phyloP scores from a whole-genome alignment of 140 eudicot genomes.

The Ambrosia hybrid region DNA sequence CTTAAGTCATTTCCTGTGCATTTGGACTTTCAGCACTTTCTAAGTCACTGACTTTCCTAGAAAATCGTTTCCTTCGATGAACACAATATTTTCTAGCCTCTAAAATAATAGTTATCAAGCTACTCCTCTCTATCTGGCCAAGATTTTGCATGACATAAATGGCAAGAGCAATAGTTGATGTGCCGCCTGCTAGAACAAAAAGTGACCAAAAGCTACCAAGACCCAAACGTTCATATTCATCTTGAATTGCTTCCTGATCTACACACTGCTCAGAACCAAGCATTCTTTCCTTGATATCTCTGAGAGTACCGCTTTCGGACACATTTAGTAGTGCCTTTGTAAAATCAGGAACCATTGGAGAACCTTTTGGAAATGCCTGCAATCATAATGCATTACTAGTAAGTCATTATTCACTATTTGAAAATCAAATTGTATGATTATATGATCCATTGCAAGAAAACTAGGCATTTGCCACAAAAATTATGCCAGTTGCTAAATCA shows the following conservation, averaged over 20 bases:
- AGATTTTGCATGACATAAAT: slow-evolving; percentile 23
- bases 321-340: slow-evolving; percentile 41
- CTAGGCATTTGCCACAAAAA: too few relatives aligned
- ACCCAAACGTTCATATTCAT: slow-evolving; percentile 37
- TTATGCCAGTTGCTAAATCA: too few relatives aligned
- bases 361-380: slow-evolving; percentile 48
- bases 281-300: slow-evolving; percentile 30
- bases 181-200: slow-evolving; percentile 40
- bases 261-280: slow-evolving; percentile 33
- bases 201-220: slow-evolving; percentile 45
- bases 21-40: slow-evolving; percentile 17
- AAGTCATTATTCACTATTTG: slow-evolving; percentile 1
- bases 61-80: slow-evolving; percentile 19
- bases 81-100: slow-evolving; percentile 16
- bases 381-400: background rate
- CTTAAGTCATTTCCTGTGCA: background rate
- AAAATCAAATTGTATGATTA: background rate
- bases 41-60: slow-evolving; percentile 23
- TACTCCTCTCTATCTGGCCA: background rate
- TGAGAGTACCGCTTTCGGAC: slow-evolving; percentile 38
- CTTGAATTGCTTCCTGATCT: slow-evolving; percentile 5
- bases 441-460: background rate
- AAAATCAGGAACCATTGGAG: slow-evolving; percentile 37
- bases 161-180: slow-evolving; percentile 37
- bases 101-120: background rate